Conservation (phyloP, 1,139 yeast genomes). For the Waltiozyma sp. region DNA sequence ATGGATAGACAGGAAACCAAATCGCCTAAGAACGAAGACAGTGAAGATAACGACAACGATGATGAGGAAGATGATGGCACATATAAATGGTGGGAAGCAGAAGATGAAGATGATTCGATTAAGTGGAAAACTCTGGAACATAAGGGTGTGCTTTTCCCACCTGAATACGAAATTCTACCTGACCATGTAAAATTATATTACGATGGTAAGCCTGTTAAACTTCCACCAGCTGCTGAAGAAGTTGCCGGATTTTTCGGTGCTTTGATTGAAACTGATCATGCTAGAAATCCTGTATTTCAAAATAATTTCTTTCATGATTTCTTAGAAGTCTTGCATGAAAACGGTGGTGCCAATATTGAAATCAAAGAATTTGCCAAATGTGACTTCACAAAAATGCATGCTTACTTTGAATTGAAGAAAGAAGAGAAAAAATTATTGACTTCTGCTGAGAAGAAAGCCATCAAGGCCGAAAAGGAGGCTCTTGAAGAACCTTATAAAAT, state of each 20-base stretch:
- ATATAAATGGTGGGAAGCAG: constrained; percentile 84
- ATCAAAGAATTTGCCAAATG: constrained; percentile 56
- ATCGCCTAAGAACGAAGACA: constrained; percentile 5
- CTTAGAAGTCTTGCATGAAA: constrained; percentile 50
- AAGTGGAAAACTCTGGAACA: constrained; percentile 86
- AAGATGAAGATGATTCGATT: constrained; percentile 59
- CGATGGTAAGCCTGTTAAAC: constrained; percentile 59
- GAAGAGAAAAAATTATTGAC: constrained; percentile 63
- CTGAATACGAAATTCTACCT: constrained; percentile 82
- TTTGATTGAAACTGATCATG: constrained; percentile 80
- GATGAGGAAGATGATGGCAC: constrained; percentile 51
- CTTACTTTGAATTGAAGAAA: constrained; percentile 57
- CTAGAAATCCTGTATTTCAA: constrained; percentile 75
- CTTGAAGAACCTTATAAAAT: constrained; percentile 73
- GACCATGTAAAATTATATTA: constrained; percentile 66
- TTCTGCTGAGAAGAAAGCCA: constrained; percentile 58
- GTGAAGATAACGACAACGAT: constrained; percentile 20
- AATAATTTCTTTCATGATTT: constrained; percentile 82
- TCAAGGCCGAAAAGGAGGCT: constrained; percentile 63
- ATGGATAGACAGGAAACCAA: constrained; percentile 3
- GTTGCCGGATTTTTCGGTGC: constrained; percentile 95
- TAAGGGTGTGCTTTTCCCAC: constrained; percentile 89
- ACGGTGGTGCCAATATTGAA: constrained; percentile 49
- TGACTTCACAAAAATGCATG: constrained; percentile 69
- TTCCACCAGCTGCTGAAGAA: constrained; percentile 83